These are phyloP conservation scores for Agapanthus africanus DNA, from an alignment of 106 monocot species.

Conservation along the genomic window DNA sequence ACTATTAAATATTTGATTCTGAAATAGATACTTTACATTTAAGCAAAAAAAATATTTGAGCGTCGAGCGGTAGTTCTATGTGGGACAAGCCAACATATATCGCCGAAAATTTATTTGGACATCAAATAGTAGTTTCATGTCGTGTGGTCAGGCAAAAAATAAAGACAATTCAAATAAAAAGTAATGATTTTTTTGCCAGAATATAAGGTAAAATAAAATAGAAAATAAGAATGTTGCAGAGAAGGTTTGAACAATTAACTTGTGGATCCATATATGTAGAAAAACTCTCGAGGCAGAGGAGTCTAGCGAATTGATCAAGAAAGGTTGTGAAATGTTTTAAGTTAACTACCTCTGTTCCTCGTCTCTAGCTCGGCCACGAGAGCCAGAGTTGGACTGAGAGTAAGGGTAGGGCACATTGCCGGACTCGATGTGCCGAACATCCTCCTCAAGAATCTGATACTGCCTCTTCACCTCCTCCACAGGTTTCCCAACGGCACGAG, in stretches of 20 bases:
- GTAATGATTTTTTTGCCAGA: background rate
- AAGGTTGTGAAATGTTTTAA: background rate
- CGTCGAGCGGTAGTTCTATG: too few species aligned
- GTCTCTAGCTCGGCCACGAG: conserved; percentile 6
- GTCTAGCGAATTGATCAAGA: too few species aligned
- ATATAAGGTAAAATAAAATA: background rate
- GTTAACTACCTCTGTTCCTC: conserved; percentile 12
- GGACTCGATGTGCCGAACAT: conserved; percentile 38
- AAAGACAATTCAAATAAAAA: background rate
- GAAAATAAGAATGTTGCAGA: background rate
- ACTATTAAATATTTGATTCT: too few species aligned
- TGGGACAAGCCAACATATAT: too few species aligned
- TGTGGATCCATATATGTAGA: too few species aligned
- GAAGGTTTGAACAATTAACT: too few species aligned
- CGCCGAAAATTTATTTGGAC: too few species aligned
- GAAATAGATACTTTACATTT: too few species aligned
- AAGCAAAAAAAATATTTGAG: too few species aligned
- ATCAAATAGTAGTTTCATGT: too few species aligned
- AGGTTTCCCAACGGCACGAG: conserved; percentile 41
- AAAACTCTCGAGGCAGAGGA: background rate
- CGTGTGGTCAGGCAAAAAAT: too few species aligned
- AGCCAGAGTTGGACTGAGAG: background rate
- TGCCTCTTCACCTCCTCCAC: conserved; percentile 60
- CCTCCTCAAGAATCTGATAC: conserved; percentile 40
- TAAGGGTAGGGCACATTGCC: conserved; percentile 34